phyloP scores from a whole-genome alignment of 352 stramenopile genomes.

The Aphanomyces astaci region DNA sequence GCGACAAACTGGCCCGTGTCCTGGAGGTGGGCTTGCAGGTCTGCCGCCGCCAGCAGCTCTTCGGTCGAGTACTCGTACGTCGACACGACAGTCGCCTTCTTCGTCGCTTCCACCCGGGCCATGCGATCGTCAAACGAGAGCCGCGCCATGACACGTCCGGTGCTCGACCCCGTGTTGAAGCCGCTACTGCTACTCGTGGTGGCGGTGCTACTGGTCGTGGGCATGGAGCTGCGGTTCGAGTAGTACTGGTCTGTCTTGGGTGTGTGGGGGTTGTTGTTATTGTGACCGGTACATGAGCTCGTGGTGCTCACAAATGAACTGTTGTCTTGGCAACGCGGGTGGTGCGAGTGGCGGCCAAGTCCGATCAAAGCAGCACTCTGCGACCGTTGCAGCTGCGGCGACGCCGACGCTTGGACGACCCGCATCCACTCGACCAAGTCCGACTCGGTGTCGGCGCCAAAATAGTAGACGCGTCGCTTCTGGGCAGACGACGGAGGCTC shows the following conservation, averaged over 20 bases:
- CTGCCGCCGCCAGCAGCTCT: conserved; percentile 49
- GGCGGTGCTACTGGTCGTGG: neutral
- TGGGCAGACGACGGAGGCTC: conserved; percentile 44
- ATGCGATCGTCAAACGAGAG: conserved; percentile 45
- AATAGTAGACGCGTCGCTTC: conserved; percentile 51
- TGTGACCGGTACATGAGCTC: neutral
- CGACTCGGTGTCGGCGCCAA: conserved; percentile 54
- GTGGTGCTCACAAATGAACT: neutral
- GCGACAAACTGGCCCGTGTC: neutral
- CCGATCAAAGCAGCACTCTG: neutral
- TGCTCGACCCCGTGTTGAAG: conserved; percentile 12
- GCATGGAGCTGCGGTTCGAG: neutral
- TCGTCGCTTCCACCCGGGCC: conserved; percentile 54
- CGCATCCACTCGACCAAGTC: conserved; percentile 69
- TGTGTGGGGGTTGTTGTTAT: neutral
- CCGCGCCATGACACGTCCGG: conserved; percentile 27
- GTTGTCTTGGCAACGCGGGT: conserved; percentile 5
- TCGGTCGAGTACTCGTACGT: conserved; percentile 76
- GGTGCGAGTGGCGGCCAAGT: neutral
- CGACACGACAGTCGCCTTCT: conserved; percentile 9
- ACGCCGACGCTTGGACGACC: conserved; percentile 43
- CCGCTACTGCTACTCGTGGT: neutral
- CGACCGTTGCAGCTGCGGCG: conserved; percentile 10
- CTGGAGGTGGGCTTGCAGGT: conserved; percentile 35
- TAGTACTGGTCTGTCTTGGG: no score